A percentile compares a stretch with the other conserved stretches of the same genome.
phyloP scores from a whole-genome alignment of 352 stramenopile genomes.

The Blastocystis sp. region DNA sequence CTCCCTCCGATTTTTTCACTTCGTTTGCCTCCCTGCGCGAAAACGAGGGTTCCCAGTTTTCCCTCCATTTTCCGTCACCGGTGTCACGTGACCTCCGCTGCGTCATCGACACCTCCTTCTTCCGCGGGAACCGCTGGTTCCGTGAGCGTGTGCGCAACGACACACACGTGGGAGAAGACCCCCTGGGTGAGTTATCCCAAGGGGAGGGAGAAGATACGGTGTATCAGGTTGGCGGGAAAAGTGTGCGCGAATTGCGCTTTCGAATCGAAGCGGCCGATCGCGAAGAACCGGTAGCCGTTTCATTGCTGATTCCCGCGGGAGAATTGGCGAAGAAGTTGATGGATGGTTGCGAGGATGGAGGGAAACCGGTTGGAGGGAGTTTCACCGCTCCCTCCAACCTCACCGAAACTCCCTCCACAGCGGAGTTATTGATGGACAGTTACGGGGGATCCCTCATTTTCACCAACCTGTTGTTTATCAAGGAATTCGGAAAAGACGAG shows the following conservation, averaged over 20 bases:
- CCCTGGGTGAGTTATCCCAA: not conserved
- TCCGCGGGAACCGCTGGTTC: not conserved
- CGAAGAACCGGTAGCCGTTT: not conserved
- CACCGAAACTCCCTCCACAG: not conserved
- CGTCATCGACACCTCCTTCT: not conserved
- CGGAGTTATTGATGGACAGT: constrained; percentile 65
- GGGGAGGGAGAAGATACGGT: not conserved
- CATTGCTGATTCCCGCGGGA: not conserved
- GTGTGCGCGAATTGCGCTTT: constrained; percentile 6
- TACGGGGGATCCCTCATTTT: constrained; percentile 79
- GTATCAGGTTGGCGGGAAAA: not conserved
- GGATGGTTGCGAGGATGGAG: too few species aligned
- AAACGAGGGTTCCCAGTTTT: too few species aligned
- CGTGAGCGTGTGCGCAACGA: not conserved
- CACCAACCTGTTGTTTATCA: constrained; percentile 80
- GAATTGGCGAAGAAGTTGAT: not conserved
- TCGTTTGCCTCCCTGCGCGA: not conserved
- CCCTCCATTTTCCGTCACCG: too few species aligned
- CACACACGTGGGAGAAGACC: not conserved
- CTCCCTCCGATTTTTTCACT: not conserved
- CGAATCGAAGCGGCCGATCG: not conserved
- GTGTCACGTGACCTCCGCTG: not conserved
- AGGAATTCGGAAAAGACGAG: constrained; percentile 70
- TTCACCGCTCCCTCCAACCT: not conserved
- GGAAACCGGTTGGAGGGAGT: too few species aligned